Evolutionary conservation across 495 filamentous ascomycete genomes (phyloP).

Genomic region (Hypoxylon intermedium): DNA sequence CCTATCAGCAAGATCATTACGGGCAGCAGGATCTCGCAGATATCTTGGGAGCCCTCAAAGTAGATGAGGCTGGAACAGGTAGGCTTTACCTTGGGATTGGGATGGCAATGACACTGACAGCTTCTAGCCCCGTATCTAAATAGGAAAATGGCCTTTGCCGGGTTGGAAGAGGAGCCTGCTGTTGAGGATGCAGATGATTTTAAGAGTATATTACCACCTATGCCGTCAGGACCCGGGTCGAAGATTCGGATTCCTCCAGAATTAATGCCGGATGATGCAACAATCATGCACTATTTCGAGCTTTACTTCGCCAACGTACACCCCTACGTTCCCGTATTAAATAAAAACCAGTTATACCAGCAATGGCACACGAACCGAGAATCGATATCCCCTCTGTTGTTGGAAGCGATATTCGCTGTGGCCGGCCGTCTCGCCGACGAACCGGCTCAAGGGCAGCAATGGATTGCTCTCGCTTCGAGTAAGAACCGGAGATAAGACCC

Average conservation of each 20-base stretch:
- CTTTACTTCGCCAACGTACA: slow-evolving; percentile 93
- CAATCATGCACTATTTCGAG: slow-evolving; percentile 84
- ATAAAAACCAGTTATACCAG: slow-evolving; percentile 82
- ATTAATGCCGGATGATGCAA: slow-evolving; percentile 89
- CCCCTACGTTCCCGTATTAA: slow-evolving; percentile 93
- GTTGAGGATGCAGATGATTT: slow-evolving; percentile 77
- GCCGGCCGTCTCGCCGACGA: slow-evolving; percentile 83
- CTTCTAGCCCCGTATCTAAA: slow-evolving; percentile 82
- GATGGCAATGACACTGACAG: slow-evolving; percentile 7
- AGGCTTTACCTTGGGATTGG: slow-evolving; percentile 44
- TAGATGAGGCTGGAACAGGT: slow-evolving; percentile 90
- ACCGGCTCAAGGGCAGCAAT: slow-evolving; percentile 84
- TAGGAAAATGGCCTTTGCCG: slow-evolving; percentile 63
- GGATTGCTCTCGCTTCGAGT: slow-evolving; percentile 94
- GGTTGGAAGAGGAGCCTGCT: slow-evolving; percentile 72
- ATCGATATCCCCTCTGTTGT: slow-evolving; percentile 86
- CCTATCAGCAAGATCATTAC: slow-evolving; percentile 68
- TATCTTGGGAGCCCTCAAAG: slow-evolving; percentile 82
- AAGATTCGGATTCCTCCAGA: slow-evolving; percentile 90
- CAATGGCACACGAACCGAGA: slow-evolving; percentile 89
- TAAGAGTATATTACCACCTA: slow-evolving; percentile 67
- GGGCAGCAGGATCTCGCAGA: slow-evolving; percentile 77
- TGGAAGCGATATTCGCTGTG: slow-evolving; percentile 97
- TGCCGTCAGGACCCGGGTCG: slow-evolving; percentile 69
- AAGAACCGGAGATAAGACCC: slow-evolving; percentile 45